phyloP scores from a whole-genome alignment of 768 basidiomycete species.

The Tulasnella sp. region DNA sequence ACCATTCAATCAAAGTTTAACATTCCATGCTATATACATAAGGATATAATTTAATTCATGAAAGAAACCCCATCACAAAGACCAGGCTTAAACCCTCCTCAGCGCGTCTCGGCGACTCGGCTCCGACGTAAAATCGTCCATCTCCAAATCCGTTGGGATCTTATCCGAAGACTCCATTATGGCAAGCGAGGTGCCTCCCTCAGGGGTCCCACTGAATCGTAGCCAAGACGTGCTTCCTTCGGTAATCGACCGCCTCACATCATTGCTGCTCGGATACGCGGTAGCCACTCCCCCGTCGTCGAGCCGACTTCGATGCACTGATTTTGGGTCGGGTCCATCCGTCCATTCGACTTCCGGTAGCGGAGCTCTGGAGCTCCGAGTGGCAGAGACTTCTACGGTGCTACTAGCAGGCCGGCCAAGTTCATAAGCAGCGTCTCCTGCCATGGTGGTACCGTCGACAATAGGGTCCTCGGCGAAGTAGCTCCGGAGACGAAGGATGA shows the following conservation, averaged over 20 bases:
- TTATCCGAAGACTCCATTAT: not conserved
- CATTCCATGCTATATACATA: not conserved
- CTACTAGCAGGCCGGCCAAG: not conserved
- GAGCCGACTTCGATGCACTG: not conserved
- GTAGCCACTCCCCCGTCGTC: not conserved
- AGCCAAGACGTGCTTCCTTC: not conserved
- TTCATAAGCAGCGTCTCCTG: not conserved
- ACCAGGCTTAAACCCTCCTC: not conserved
- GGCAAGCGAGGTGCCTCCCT: not conserved
- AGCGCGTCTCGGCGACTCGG: not conserved
- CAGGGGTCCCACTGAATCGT: not conserved
- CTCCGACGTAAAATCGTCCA: not conserved
- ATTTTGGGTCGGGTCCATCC: not conserved
- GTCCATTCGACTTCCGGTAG: not conserved
- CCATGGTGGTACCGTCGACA: not conserved
- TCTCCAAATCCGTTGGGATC: not conserved
- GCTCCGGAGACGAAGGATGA: slow-evolving; percentile 12
- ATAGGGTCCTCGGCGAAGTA: not conserved
- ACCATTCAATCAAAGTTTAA: not conserved
- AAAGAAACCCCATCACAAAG: not conserved
- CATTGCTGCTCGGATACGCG: not conserved
- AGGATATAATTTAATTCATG: not conserved
- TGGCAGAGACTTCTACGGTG: not conserved
- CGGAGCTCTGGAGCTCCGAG: not conserved
- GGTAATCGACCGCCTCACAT: not conserved